A percentile compares a stretch with the other conserved stretches of the same genome.
These are phyloP conservation scores for Scenedesmus sp. DNA, from an alignment of 163 green algal species.

Conservation along the genomic window DNA sequence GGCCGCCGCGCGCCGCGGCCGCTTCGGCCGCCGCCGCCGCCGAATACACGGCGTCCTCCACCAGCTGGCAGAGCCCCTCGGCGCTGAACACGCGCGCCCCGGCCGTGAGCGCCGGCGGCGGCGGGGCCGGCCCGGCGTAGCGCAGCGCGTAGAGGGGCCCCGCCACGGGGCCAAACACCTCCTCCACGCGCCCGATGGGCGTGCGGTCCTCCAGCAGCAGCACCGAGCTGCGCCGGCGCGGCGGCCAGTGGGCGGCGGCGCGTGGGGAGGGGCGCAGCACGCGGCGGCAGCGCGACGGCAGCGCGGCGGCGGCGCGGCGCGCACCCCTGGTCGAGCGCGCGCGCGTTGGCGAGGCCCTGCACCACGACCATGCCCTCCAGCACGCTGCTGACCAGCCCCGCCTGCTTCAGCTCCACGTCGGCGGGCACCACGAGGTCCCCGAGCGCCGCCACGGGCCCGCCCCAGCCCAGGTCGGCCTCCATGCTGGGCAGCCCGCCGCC, in stretches of 20 bases:
- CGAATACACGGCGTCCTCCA: slow-evolving; percentile 19
- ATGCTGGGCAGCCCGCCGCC: not conserved
- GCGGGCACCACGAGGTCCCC: slow-evolving; percentile 17
- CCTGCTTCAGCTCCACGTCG: slow-evolving; percentile 46
- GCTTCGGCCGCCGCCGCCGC: not conserved
- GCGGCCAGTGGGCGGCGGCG: not conserved
- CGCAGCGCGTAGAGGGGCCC: slow-evolving; percentile 76
- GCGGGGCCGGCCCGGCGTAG: slow-evolving; percentile 12
- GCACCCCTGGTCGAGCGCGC: slow-evolving; percentile 66
- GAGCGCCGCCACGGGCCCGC: not conserved
- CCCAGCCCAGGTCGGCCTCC: slow-evolving; percentile 25
- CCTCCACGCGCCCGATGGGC: slow-evolving; percentile 73
- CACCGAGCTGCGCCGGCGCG: slow-evolving; percentile 54
- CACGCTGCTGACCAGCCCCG: slow-evolving; percentile 54
- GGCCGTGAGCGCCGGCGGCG: not conserved
- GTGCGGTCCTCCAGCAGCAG: slow-evolving; percentile 67
- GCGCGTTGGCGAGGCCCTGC: slow-evolving; percentile 62
- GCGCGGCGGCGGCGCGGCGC: not conserved
- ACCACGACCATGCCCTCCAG: slow-evolving; percentile 82
- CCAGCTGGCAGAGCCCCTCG: not conserved
- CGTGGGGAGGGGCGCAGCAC: not conserved
- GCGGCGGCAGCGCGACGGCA: not conserved
- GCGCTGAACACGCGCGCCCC: slow-evolving; percentile 44
- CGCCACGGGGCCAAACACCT: slow-evolving; percentile 80
- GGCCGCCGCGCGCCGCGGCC: not conserved